A percentile compares a stretch with the other conserved stretches of the same genome.
Evolutionary conservation across 257 asterid genomes (phyloP).

Genomic region (Phtheirospermum japonicum): DNA sequence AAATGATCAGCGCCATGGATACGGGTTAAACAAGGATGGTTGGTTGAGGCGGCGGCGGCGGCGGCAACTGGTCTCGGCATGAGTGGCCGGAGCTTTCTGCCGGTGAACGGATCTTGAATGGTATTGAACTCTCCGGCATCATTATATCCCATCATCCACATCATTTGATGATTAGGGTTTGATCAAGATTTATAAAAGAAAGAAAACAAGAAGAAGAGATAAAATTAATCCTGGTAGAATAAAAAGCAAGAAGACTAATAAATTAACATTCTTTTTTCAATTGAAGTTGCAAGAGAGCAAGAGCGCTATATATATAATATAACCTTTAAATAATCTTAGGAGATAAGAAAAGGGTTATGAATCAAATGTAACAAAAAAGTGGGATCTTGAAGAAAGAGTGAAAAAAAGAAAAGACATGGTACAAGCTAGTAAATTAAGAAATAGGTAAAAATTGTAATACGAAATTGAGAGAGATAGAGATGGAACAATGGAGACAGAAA

Average conservation of each 20-base stretch:
- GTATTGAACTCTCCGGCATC: slow-evolving; percentile 59
- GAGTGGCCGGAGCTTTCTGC: slow-evolving; percentile 61
- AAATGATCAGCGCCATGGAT: slow-evolving; percentile 50
- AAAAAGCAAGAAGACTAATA: no score
- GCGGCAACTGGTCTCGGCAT: slow-evolving; percentile 49
- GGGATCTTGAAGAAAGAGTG: slow-evolving; percentile 3
- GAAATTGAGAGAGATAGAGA: slow-evolving; percentile 41
- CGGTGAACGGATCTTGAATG: slow-evolving; percentile 53
- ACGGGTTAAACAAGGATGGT: slow-evolving; percentile 46
- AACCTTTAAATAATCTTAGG: no score
- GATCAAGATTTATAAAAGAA: background rate
- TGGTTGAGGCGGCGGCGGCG: slow-evolving; percentile 27
- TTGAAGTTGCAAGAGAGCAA: no score
- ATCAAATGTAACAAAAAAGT: background rate
- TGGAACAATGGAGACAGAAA: slow-evolving; percentile 40
- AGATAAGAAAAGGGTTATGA: background rate
- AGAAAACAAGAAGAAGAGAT: no score
- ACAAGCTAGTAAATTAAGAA: background rate
- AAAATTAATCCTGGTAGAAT: no score
- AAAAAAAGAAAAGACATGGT: background rate
- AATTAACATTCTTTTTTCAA: no score
- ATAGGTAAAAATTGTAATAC: background rate
- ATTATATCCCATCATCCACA: slow-evolving; percentile 97
- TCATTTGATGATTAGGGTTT: slow-evolving; percentile 21
- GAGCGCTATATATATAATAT: no score